Percentiles rank a stretch among this genome's conserved stretches.
Evolutionary conservation across 2,329 filamentous ascomycete species (phyloP).

Genomic region (Cladosporium halotolerans): DNA sequence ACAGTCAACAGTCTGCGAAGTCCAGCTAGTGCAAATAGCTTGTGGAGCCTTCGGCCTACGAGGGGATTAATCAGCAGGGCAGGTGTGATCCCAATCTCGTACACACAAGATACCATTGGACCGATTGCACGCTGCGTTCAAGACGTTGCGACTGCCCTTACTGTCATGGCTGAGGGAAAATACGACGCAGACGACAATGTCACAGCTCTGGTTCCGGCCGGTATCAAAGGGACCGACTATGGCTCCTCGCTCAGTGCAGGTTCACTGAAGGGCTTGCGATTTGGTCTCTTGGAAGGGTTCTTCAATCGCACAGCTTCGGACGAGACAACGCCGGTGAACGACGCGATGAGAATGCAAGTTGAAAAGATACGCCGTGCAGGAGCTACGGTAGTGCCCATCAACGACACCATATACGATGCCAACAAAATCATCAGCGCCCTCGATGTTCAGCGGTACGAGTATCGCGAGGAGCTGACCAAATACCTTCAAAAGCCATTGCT

Average conservation of each 20-base stretch:
- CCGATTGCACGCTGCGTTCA: conserved; percentile 28
- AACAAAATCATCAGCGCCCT: conserved; percentile 41
- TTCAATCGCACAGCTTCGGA: conserved; percentile 47
- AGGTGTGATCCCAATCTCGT: conserved; percentile 28
- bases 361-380: conserved; percentile 42
- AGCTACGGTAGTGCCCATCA: conserved; percentile 46
- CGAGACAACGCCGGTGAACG: conserved; percentile 54
- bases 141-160: conserved; percentile 28
- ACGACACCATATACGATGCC: conserved; percentile 46
- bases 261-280: conserved; percentile 35
- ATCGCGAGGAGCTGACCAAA: conserved; percentile 47
- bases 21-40: conserved; percentile 55
- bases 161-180: conserved; percentile 41
- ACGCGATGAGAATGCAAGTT: conserved; percentile 46
- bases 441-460: conserved; percentile 59
- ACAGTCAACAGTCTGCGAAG: conserved; percentile 55
- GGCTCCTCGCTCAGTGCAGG: conserved; percentile 32
- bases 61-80: conserved; percentile 25
- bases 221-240: conserved; percentile 43
- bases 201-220: conserved; percentile 43
- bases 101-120: conserved; percentile 29
- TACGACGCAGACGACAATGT: conserved; percentile 48
- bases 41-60: conserved; percentile 53
- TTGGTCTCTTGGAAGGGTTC: conserved; percentile 52
- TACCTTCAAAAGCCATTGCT: conserved; percentile 48